Evolutionary conservation across 192 early-diverging fungal species (phyloP), one percentile per base, ranked within the genome.

Genomic region (Coemansia sp.): DNA sequence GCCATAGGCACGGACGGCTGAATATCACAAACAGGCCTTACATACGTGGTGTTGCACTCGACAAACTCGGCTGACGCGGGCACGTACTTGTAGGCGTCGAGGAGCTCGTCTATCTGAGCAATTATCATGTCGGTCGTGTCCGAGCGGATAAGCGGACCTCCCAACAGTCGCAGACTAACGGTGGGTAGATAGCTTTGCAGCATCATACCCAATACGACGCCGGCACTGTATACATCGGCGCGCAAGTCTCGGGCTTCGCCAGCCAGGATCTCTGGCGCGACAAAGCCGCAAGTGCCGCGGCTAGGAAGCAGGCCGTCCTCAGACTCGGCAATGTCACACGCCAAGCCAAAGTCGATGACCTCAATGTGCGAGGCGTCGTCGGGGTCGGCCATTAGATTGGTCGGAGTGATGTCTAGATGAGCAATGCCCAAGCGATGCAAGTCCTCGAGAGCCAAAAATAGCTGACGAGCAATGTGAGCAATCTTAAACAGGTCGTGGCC

Each of bases 311-410:
- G 58, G 12, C 75, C 60, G 3, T 61, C 56, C 0, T 53, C 44
- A 3, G 59, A 29, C 44, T 66, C 69, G 16, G 75, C 30, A 29
- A 81, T 69, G 37, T 82, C 70, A 27, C 88, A 86, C 5, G 91
- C 88, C 18, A 93, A 80, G 6, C 91, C 91, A 79, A 90, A 91
- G 69, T 93, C 91, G 27, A 93, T 93, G 50, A 93, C 76, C 62
- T 88, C 83, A 13, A 91, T 67, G 58, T 83, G 73, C 58, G 66
- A 67, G 10, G 65, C 27, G 43, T 80, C 80, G 16, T 74, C 74
- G 3, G 74, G 65, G 62, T 90, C 87, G 12, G 81, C 64, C 87
- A 89, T 86, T 41, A 91, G 59, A 67, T 89, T 88, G 15, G 87
- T 81, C 3, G 86, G 83, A 41, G 87, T 87, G 32, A 93, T 84